These are phyloP conservation scores for Ceriops tagal DNA, from an alignment of 345 rosid species.

Conservation along the genomic window DNA sequence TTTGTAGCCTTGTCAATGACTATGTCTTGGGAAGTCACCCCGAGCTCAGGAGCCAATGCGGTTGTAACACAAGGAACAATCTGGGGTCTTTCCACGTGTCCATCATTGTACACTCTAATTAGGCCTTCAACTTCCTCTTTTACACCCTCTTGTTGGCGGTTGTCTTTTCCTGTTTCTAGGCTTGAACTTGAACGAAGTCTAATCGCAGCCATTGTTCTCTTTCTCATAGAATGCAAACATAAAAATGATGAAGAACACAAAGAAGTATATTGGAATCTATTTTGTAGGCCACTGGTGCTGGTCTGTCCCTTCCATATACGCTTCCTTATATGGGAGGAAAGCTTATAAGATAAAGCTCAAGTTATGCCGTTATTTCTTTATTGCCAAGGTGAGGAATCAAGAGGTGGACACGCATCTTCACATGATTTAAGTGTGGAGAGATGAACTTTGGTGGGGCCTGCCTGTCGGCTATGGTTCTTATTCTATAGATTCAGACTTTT, in stretches of 20 bases:
- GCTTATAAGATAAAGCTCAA: background rate
- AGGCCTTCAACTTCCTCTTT: slow-evolving; percentile 57
- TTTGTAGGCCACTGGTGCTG: background rate
- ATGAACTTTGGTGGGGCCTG: background rate
- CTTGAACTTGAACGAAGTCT: slow-evolving; percentile 27
- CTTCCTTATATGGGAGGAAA: slow-evolving; percentile 7
- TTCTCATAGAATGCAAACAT: background rate
- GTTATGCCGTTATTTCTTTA: background rate
- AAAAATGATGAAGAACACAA: background rate
- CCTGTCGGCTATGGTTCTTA: no score
- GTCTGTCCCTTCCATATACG: background rate
- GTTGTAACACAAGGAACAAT: slow-evolving; percentile 46
- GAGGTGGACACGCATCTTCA: slow-evolving; percentile 27
- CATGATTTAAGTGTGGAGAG: slow-evolving; percentile 11
- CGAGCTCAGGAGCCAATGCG: slow-evolving; percentile 39
- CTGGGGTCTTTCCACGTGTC: slow-evolving; percentile 55
- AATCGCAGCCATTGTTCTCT: slow-evolving; percentile 44
- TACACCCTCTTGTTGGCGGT: slow-evolving; percentile 41
- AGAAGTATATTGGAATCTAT: no score
- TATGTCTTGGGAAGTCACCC: slow-evolving; percentile 47
- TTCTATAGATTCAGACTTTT: no score
- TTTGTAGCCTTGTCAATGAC: slow-evolving; percentile 46
- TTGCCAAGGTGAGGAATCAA: slow-evolving; percentile 24
- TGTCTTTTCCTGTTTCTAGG: slow-evolving; percentile 27
- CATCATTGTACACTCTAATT: slow-evolving; percentile 59